Conservation (phyloP, 2,329 filamentous ascomycete genomes). For the Cordyceps farinosa region DNA sequence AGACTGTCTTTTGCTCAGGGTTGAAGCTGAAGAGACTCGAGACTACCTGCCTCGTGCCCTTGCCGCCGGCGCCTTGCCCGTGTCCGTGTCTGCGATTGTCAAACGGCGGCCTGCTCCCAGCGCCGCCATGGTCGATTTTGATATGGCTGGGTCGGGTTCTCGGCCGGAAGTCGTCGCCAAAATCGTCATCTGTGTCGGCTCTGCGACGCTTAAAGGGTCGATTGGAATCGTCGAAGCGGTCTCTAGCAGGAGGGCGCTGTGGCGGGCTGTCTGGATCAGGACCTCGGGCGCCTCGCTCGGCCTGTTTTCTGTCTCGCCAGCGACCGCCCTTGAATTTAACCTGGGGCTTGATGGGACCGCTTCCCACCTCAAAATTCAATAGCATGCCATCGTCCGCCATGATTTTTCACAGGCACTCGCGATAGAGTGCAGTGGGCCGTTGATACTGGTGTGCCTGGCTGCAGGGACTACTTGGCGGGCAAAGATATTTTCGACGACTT, state of each 20-base stretch:
- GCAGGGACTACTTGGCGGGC: slow-evolving; percentile 10
- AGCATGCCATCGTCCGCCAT: slow-evolving; percentile 97
- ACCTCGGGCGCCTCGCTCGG: slow-evolving; percentile 39
- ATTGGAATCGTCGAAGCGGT: slow-evolving; percentile 28
- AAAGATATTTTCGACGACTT: slow-evolving; percentile 15
- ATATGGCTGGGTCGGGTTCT: slow-evolving; percentile 11
- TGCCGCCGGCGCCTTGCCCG: slow-evolving; percentile 23
- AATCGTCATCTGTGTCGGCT: slow-evolving; percentile 26
- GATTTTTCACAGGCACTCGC: slow-evolving; percentile 13
- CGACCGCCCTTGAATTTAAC: slow-evolving; percentile 80
- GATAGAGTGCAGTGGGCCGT: slow-evolving; percentile 1
- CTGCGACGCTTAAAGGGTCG: slow-evolving; percentile 46
- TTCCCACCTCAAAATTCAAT: slow-evolving; percentile 80
- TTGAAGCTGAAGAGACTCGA: slow-evolving; percentile 94
- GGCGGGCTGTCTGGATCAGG: slow-evolving; percentile 21
- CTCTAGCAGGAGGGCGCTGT: slow-evolving; percentile 22
- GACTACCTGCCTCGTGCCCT: slow-evolving; percentile 58
- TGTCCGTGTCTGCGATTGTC: slow-evolving; percentile 20
- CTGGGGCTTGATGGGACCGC: slow-evolving; percentile 59
- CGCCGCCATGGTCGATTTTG: slow-evolving; percentile 6
- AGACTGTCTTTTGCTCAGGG: slow-evolving; percentile 64
- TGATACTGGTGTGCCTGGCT: neutral
- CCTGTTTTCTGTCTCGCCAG: slow-evolving; percentile 84
- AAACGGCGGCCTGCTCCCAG: neutral
- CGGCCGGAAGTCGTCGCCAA: slow-evolving; percentile 5